Conservation (phyloP, 2,329 filamentous ascomycete species). For the Mycocentrospora acerina region DNA sequence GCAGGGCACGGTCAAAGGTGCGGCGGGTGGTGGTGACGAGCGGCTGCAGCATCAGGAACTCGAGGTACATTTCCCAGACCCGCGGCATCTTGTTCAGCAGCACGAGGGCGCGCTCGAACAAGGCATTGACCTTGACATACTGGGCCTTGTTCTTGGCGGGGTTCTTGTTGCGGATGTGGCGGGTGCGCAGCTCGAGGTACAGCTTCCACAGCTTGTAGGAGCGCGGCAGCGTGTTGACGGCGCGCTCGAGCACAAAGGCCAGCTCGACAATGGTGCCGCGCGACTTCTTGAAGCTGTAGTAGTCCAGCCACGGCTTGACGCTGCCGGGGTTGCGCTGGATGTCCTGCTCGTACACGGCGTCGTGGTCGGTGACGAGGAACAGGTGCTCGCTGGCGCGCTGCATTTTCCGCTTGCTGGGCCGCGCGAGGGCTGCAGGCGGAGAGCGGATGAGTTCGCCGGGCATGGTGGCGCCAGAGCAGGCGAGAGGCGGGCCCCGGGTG, state of each 20-base stretch:
- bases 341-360: constrained; percentile 95
- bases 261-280: constrained; percentile 86
- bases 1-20: constrained; percentile 88
- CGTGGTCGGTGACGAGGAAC: constrained; percentile 70
- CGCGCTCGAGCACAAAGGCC: constrained; percentile 84
- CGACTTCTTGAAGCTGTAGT: constrained; percentile 86
- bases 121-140: constrained; percentile 88
- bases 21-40: constrained; percentile 81
- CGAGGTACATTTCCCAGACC: constrained; percentile 97
- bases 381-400: constrained; percentile 38
- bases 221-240: constrained; percentile 83
- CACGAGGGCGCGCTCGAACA: constrained; percentile 90
- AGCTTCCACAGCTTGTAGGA: constrained; percentile 99
- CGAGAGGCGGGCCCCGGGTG: constrained; percentile 33
- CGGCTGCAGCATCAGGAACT: constrained; percentile 88
- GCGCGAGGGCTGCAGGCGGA: constrained; percentile 37
- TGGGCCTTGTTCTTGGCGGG: constrained; percentile 76
- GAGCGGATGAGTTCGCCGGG: constrained; percentile 47
- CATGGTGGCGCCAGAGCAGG: constrained; percentile 42
- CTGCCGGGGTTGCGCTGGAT: constrained; percentile 81
- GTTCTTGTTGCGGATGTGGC: constrained; percentile 80
- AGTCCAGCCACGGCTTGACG: constrained; percentile 92
- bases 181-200: constrained; percentile 83
- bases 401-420: constrained; percentile 40
- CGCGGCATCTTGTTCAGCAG: constrained; percentile 98